Conservation (phyloP, 208 protist species). For the Porcisia deanei region DNA sequence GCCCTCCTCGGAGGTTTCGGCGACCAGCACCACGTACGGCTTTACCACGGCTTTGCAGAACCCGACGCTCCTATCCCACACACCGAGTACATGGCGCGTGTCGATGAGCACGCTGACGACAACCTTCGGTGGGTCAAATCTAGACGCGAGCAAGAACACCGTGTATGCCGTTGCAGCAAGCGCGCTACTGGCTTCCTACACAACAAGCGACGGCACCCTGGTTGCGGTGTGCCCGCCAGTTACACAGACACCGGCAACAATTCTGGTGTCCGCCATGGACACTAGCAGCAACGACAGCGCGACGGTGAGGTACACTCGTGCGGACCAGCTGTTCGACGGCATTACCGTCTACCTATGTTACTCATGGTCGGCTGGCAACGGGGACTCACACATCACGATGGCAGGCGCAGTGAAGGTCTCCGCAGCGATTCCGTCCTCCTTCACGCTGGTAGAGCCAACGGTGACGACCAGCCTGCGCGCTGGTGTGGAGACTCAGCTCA, state of each 20-base stretch:
- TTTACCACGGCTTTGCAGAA: conserved; percentile 47
- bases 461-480: conserved; percentile 46
- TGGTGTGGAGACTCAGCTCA: conserved; percentile 39
- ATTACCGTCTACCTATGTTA: conserved; percentile 76
- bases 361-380: conserved; percentile 42
- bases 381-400: conserved; percentile 52
- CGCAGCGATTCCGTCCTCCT: conserved; percentile 45
- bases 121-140: conserved; percentile 52
- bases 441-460: conserved; percentile 24
- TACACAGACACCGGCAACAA: conserved; percentile 27
- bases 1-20: conserved; percentile 21
- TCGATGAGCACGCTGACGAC: conserved; percentile 45
- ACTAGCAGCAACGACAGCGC: conserved; percentile 29
- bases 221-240: conserved; percentile 54
- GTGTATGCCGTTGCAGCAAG: conserved; percentile 47
- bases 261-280: conserved; percentile 42
- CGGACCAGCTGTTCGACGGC: conserved; percentile 40
- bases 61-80: conserved; percentile 29
- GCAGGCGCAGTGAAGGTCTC: conserved; percentile 44
- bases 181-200: conserved; percentile 34
- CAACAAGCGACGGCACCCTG: conserved; percentile 8
- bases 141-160: conserved; percentile 48
- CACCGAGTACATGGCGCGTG: conserved; percentile 70
- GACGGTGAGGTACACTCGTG: conserved; percentile 43
- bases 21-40: conserved; percentile 43